Evolutionary conservation across 768 basidiomycete genomes (phyloP).

Genomic region (Dioszegia hungarica): DNA sequence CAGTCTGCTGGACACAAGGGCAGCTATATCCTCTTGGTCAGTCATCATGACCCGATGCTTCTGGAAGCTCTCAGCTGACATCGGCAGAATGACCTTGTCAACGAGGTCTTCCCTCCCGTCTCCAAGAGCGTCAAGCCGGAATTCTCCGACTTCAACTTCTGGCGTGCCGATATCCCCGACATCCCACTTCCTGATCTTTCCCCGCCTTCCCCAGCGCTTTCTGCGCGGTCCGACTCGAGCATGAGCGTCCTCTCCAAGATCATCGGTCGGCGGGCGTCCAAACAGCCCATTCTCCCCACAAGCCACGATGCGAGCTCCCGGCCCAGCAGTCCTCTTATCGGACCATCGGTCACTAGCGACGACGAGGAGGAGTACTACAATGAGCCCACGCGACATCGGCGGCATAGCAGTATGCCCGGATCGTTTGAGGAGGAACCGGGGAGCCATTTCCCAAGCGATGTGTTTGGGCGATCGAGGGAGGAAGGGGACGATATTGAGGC

Average conservation of each 20-base stretch:
- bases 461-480: slow-evolving; percentile 46
- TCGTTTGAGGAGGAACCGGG: slow-evolving; percentile 54
- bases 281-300: slow-evolving; percentile 34
- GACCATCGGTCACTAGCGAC: slow-evolving; percentile 60
- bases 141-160: slow-evolving; percentile 95
- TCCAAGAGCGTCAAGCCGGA: slow-evolving; percentile 78
- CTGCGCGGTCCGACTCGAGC: slow-evolving; percentile 80
- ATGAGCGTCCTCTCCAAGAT: slow-evolving; percentile 48
- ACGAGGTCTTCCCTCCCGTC: slow-evolving; percentile 98
- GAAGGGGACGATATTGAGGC: slow-evolving; percentile 46
- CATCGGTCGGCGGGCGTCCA: slow-evolving; percentile 43
- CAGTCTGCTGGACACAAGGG: slow-evolving; percentile 96
- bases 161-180: slow-evolving; percentile 76
- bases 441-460: slow-evolving; percentile 51
- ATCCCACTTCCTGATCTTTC: slow-evolving; percentile 55
- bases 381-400: slow-evolving; percentile 38
- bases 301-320: slow-evolving; percentile 46
- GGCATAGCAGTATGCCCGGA: slow-evolving; percentile 82
- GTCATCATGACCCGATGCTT: too few species aligned
- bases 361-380: slow-evolving; percentile 36
- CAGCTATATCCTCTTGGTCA: slow-evolving; percentile 88
- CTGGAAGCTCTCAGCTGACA: too few species aligned
- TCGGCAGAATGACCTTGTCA: slow-evolving; percentile 78
- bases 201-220: slow-evolving; percentile 89
- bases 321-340: slow-evolving; percentile 65